phyloP scores from a whole-genome alignment of 768 basidiomycete species.

The Suillus subaureus region DNA sequence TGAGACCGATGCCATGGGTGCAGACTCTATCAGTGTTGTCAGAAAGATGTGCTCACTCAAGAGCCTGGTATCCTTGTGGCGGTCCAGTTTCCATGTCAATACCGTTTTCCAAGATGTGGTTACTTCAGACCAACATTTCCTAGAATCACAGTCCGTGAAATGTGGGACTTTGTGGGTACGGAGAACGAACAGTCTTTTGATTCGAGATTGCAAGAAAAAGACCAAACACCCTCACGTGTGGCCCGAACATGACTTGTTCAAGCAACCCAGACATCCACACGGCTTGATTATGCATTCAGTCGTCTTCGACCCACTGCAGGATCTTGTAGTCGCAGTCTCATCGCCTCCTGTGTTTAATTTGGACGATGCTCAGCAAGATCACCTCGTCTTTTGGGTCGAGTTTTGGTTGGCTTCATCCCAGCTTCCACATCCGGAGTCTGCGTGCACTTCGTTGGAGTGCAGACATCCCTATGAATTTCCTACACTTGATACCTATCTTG shows the following conservation, averaged over 20 bases:
- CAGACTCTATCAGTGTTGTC: neutral
- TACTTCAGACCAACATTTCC: neutral
- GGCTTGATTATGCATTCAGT: neutral
- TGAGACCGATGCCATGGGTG: too few species aligned
- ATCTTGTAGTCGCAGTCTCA: neutral
- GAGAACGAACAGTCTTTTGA: neutral
- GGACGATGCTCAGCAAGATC: neutral
- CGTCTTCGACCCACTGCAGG: neutral
- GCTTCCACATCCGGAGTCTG: neutral
- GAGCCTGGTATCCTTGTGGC: neutral
- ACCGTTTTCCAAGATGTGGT: neutral
- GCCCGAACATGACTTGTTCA: neutral
- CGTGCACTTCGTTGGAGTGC: neutral
- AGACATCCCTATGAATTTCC: neutral
- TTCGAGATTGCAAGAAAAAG: neutral
- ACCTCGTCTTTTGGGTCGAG: neutral
- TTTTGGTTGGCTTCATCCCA: neutral
- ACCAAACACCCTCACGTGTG: neutral
- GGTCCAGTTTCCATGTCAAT: neutral
- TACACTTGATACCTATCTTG: neutral
- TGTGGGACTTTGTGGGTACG: constrained; percentile 4
- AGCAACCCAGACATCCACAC: neutral
- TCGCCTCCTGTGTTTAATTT: neutral
- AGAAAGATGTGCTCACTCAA: neutral
- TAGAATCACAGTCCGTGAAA: neutral